A percentile compares a stretch with the other conserved stretches of the same genome.
Conservation (phyloP, 2,329 filamentous ascomycete genomes). For the Ophiostoma australiae region DNA sequence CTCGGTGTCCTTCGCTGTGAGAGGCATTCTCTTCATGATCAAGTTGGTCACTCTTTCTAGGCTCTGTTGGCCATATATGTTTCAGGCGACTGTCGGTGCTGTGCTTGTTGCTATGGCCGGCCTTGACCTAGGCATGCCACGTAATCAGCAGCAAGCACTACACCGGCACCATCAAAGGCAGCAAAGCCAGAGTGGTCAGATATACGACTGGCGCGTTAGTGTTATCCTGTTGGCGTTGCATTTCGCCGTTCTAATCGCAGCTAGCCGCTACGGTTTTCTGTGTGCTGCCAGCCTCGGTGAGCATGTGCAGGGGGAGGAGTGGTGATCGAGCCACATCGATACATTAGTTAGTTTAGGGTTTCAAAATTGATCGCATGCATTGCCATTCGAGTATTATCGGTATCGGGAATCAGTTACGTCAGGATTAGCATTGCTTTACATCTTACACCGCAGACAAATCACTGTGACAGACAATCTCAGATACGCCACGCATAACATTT, state of each 20-base stretch:
- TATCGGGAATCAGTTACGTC: not conserved
- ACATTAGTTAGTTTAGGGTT: not conserved
- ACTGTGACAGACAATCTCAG: not conserved
- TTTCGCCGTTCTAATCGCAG: conserved; percentile 34
- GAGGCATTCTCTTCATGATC: conserved; percentile 58
- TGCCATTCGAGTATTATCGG: not conserved
- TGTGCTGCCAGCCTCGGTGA: conserved; percentile 25
- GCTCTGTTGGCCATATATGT: conserved; percentile 67
- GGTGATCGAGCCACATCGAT: conserved; percentile 20
- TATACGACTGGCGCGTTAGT: conserved; percentile 36
- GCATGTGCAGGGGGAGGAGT: conserved; percentile 26
- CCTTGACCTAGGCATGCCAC: conserved; percentile 53
- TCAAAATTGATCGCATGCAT: not conserved
- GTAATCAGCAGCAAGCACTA: not conserved
- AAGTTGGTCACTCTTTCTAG: conserved; percentile 63
- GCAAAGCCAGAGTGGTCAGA: conserved; percentile 25
- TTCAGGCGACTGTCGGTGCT: conserved; percentile 59
- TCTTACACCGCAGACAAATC: not conserved
- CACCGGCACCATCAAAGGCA: not conserved
- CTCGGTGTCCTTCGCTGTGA: conserved; percentile 40
- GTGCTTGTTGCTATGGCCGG: conserved; percentile 65
- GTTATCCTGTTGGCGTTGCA: conserved; percentile 36
- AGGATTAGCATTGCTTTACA: not conserved
- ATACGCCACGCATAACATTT: not conserved
- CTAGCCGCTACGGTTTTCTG: conserved; percentile 24